Conservation (phyloP, 768 basidiomycete species). For the Boletus insuetus region DNA sequence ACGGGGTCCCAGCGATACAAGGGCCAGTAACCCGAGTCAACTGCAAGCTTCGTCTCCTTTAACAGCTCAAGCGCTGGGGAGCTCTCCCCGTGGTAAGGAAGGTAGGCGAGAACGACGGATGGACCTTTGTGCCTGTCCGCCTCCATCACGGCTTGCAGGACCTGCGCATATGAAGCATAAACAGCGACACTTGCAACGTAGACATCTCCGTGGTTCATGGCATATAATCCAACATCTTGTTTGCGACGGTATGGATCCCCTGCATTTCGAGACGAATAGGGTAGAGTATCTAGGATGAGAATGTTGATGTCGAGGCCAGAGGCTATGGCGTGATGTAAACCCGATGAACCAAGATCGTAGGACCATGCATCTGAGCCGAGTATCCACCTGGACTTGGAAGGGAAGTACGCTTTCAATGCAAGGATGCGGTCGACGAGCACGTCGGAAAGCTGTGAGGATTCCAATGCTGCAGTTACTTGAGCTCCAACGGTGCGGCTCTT, state of each 20-base stretch:
- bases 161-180: conserved; percentile 93
- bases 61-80: conserved; percentile 83
- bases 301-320: conserved; percentile 92
- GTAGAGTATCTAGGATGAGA: conserved; percentile 89
- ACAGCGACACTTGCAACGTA: conserved; percentile 95
- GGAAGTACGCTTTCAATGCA: conserved; percentile 57
- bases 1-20: conserved; percentile 96
- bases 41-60: conserved; percentile 95
- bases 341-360: conserved; percentile 93
- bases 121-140: conserved; percentile 90
- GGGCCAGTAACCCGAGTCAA: conserved; percentile 97
- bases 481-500: conserved; percentile 61
- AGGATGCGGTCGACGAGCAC: conserved; percentile 56
- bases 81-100: conserved; percentile 81
- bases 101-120: conserved; percentile 88
- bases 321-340: conserved; percentile 90
- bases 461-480: conserved; percentile 51
- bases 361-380: conserved; percentile 98
- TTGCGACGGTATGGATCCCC: conserved; percentile 76
- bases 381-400: conserved; percentile 85
- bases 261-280: conserved; percentile 77
- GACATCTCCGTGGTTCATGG: conserved; percentile 97
- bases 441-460: conserved; percentile 38
- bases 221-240: conserved; percentile 96
- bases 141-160: conserved; percentile 86